Evolutionary conservation across 495 filamentous ascomycete species (phyloP).

Genomic region (Penicillium parvum): DNA sequence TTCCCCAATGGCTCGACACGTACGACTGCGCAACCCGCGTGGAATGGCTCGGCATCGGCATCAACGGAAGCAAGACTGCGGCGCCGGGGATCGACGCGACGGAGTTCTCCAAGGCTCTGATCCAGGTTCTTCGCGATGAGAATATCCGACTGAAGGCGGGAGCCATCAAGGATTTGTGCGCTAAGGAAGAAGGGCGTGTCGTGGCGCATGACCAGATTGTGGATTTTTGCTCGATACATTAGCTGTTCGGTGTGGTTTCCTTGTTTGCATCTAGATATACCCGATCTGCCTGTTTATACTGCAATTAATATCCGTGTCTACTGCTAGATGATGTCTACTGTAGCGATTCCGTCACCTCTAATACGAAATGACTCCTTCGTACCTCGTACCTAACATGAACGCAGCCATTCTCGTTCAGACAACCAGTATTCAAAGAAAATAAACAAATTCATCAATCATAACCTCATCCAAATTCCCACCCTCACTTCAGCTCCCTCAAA

Average conservation of each 20-base stretch:
- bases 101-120: slow-evolving; percentile 30
- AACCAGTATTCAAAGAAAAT: no score
- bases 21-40: slow-evolving; percentile 47
- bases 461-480: no score
- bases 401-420: no score
- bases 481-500: slow-evolving; percentile 28
- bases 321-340: no score
- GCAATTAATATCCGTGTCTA: no score
- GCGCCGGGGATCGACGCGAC: slow-evolving; percentile 28
- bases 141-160: slow-evolving; percentile 11
- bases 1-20: slow-evolving; percentile 49
- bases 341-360: no score
- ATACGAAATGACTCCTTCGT: no score
- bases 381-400: no score
- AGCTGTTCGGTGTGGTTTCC: neutral
- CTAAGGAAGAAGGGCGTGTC: slow-evolving; percentile 16
- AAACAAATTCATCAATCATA: no score
- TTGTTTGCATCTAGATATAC: slow-evolving; percentile 7
- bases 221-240: slow-evolving; percentile 9
- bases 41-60: slow-evolving; percentile 46
- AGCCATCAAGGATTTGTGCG: slow-evolving; percentile 15
- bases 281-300: neutral
- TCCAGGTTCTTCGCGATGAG: slow-evolving; percentile 25
- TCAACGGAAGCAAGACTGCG: slow-evolving; percentile 38
- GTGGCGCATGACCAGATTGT: slow-evolving; percentile 23